These are phyloP conservation scores for Pythium monospermum DNA, from an alignment of 352 stramenopile species.

Conservation along the genomic window DNA sequence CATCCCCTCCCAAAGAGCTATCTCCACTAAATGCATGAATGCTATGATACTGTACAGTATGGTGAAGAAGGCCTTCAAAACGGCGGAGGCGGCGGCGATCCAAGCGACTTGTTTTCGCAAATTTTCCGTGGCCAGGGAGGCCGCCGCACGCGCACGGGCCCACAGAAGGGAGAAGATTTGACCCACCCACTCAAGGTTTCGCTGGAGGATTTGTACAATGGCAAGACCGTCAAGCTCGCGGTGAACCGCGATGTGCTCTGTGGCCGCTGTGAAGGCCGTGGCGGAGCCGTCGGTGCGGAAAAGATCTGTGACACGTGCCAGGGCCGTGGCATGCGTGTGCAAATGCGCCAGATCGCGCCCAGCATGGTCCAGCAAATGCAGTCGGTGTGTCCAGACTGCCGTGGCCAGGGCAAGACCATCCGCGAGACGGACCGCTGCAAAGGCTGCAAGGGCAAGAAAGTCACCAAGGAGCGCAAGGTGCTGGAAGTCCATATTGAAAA, in stretches of 20 bases:
- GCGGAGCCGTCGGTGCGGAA: slow-evolving; percentile 91
- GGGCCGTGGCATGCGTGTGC: slow-evolving; percentile 92
- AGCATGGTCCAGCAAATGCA: slow-evolving; percentile 99
- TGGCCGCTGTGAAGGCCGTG: slow-evolving; percentile 77
- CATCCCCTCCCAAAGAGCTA: too few relatives aligned
- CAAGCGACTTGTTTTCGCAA: slow-evolving; percentile 95
- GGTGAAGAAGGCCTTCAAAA: slow-evolving; percentile 97
- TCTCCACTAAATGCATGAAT: too few relatives aligned
- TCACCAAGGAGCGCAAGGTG: slow-evolving; percentile 96
- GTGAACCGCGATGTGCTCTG: slow-evolving; percentile 95
- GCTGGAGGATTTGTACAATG: slow-evolving; percentile 99
- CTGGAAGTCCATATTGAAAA: slow-evolving; percentile 98
- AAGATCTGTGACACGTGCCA: slow-evolving; percentile 93
- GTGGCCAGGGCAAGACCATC: slow-evolving; percentile 92
- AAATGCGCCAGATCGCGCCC: slow-evolving; percentile 95
- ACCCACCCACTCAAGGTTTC: slow-evolving; percentile 95
- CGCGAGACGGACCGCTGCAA: slow-evolving; percentile 93
- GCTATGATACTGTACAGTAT: too few relatives aligned
- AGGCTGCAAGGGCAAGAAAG: slow-evolving; percentile 91
- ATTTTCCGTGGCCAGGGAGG: slow-evolving; percentile 93
- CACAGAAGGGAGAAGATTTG: slow-evolving; percentile 95
- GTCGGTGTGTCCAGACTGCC: slow-evolving; percentile 91
- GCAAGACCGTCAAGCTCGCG: slow-evolving; percentile 97
- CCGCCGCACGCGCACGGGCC: slow-evolving; percentile 65
- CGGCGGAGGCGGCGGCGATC: slow-evolving; percentile 62